phyloP scores from a whole-genome alignment of 1,284 basidiomycete species.

The Farysia itapuensis region DNA sequence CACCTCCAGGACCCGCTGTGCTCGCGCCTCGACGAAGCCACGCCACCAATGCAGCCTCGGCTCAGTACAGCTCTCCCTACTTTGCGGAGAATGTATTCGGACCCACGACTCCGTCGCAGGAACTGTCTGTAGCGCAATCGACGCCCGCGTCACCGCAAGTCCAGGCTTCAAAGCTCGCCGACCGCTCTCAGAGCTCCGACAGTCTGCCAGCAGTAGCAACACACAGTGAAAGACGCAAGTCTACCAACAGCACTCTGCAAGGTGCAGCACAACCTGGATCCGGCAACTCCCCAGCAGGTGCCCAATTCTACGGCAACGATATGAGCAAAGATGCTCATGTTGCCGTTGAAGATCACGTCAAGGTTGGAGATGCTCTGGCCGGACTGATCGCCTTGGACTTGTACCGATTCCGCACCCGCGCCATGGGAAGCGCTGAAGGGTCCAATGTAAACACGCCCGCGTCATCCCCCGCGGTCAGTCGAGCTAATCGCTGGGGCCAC shows the following conservation, averaged over 20 bases:
- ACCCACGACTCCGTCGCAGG: constrained; percentile 9
- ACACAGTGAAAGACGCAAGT: constrained; percentile 16
- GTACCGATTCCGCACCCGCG: constrained; percentile 42
- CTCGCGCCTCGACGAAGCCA: constrained; percentile 24
- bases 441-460: constrained; percentile 36
- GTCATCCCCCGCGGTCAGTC: constrained; percentile 26
- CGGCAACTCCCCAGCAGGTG: background rate
- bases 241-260: constrained; percentile 6
- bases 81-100: constrained; percentile 2
- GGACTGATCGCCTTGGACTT: constrained; percentile 54
- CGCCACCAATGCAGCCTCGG: constrained; percentile 16
- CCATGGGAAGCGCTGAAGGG: constrained; percentile 14
- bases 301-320: constrained; percentile 20
- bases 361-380: constrained; percentile 48
- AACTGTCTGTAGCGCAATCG: constrained; percentile 9
- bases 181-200: constrained; percentile 47
- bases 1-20: constrained; percentile 32
- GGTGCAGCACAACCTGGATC: too few relatives aligned
- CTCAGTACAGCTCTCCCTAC: constrained; percentile 38
- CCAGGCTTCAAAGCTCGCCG: constrained; percentile 15
- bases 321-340: constrained; percentile 17
- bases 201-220: constrained; percentile 33
- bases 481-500: constrained; percentile 29
- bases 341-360: constrained; percentile 30
- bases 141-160: constrained; percentile 28